Conservation (phyloP, 2,329 filamentous ascomycete genomes). For the Alternaria tenuissima region DNA sequence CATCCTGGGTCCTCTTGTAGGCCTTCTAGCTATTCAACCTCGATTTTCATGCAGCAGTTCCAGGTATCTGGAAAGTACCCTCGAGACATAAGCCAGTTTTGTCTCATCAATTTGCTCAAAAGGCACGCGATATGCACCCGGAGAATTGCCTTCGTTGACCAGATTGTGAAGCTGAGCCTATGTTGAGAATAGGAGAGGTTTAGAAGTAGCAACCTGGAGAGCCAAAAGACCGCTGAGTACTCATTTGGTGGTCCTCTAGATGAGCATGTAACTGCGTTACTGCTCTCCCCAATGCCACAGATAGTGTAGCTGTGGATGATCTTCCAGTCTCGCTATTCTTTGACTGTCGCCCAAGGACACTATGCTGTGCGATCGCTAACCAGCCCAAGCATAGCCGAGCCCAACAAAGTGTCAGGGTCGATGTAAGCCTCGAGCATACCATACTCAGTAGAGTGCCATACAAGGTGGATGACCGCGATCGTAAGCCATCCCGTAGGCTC, state of each 20-base stretch:
- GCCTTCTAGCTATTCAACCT: neutral
- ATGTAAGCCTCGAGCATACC: neutral
- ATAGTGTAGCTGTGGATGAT: neutral
- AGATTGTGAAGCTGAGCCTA: neutral
- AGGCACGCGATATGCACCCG: neutral
- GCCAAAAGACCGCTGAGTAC: neutral
- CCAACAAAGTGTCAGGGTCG: neutral
- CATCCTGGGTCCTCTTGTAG: neutral
- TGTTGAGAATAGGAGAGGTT: fast-evolving
- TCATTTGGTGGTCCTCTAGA: neutral
- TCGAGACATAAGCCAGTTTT: neutral
- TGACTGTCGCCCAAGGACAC: neutral
- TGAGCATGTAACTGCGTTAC: neutral
- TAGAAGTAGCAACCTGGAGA: neutral
- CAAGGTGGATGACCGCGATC: neutral
- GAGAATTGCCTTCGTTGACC: neutral
- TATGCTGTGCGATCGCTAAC: neutral
- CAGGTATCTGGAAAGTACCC: neutral
- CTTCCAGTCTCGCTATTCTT: neutral
- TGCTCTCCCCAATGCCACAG: neutral
- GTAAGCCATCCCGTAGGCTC: neutral
- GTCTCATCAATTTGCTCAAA: neutral
- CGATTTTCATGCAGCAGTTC: fast-evolving
- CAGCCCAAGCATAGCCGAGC: neutral
- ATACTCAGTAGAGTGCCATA: neutral